Base-by-base conservation (phyloP, 331 rosid species). In the Ulmus americana region DNA sequence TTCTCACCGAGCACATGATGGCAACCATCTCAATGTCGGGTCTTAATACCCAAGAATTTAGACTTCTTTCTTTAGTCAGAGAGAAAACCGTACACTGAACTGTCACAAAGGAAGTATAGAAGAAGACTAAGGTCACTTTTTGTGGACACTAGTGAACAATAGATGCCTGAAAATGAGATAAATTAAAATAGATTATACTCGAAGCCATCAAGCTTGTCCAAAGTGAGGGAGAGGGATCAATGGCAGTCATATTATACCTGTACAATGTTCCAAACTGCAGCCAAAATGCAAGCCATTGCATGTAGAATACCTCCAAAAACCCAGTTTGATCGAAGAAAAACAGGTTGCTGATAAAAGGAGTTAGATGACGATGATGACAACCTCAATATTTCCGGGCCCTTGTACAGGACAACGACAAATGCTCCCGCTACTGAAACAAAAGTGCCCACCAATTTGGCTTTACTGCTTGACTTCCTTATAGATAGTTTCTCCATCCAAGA, bases 71-170 rank as follows among this genome's bases (percentile, higher is more conserved):
- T 55, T 50, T 13, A 51, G 44, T 14, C 13, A 69, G 38, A 16
- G 57, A 48, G 5, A 69, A n/a, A 13, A 46, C 1, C 6, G 84
- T 90, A 63, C 95, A 77, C 63, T 81, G 55, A 46, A 78, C 16
- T 81, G 82, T 81, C 39, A 10, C 56, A 72, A 55, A 90, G 8
- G 57, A 85, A 87, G 82, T 90, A 85, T 78, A 83, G 85, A 88
- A 87, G 87, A 70, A 90, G 92, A 69, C 81, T 65, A 1, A 90
- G 97, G 70, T 85, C 85, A 72, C 78, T 90, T 80, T 85, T 85
- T 95, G 87, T 90, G 35, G 35, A 22, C 54, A 90, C 87, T 76
- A 76, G 89, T 53, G 85, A 81, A 95, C 87, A 88, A n/a, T 53
- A 65, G 20, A 20, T 13, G 22, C 42, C 35, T 22, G 35, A 22